A percentile compares a stretch with the other conserved stretches of the same genome.
These are phyloP conservation scores for Chrysoporthe austroafricana DNA, from an alignment of 2,329 filamentous ascomycete species.

Conservation along the genomic window DNA sequence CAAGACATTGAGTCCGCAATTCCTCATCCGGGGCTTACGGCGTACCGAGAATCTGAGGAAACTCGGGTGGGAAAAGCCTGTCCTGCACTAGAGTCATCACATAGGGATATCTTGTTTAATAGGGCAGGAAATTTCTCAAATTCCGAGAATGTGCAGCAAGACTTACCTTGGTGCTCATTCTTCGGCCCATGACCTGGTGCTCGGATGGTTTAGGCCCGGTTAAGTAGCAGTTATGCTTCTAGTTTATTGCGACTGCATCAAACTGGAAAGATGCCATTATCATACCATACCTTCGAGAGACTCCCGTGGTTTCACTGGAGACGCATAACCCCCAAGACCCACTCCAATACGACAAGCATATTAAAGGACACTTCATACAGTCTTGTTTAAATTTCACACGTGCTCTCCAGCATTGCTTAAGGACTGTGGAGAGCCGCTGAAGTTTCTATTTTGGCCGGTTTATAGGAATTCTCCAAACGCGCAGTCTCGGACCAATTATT, in stretches of 20 bases:
- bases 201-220: not conserved
- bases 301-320: too few species aligned
- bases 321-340: too few species aligned
- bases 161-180: not conserved
- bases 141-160: not conserved
- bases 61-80: not conserved
- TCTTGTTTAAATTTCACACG: too few species aligned
- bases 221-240: not conserved
- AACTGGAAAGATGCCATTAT: not conserved
- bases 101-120: not conserved
- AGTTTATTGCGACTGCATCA: not conserved
- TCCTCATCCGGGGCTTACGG: not conserved
- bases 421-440: too few species aligned
- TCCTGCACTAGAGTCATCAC: not conserved
- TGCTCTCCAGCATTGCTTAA: too few species aligned
- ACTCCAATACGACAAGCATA: too few species aligned
- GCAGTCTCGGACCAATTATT: too few species aligned
- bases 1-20: not conserved
- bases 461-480: too few species aligned
- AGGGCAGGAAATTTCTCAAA: not conserved
- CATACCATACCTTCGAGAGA: too few species aligned
- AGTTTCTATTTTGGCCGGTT: too few species aligned
- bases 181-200: not conserved
- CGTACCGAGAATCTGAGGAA: not conserved
- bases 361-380: too few species aligned